Evolutionary conservation across 2,329 filamentous ascomycete genomes (phyloP).

Genomic region (Waltergamsia citrina): DNA sequence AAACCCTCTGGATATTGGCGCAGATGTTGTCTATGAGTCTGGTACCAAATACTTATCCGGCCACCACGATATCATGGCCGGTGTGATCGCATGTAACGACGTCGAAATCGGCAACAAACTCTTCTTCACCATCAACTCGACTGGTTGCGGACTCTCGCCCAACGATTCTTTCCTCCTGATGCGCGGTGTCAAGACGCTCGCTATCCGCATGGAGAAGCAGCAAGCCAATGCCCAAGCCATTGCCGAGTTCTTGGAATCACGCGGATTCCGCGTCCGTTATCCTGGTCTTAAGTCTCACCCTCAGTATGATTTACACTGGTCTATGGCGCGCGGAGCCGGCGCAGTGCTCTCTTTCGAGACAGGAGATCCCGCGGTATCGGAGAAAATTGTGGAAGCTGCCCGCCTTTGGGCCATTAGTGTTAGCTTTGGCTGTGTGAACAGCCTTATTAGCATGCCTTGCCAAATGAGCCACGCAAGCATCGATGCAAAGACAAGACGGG

Average conservation of each 20-base stretch:
- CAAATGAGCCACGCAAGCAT: slow-evolving; percentile 99
- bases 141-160: slow-evolving; percentile 85
- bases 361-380: slow-evolving; percentile 71
- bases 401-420: slow-evolving; percentile 92
- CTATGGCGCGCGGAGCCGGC: slow-evolving; percentile 86
- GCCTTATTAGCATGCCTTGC: slow-evolving; percentile 97
- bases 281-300: slow-evolving; percentile 91
- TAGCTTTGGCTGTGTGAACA: slow-evolving; percentile 97
- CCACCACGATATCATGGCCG: slow-evolving; percentile 98
- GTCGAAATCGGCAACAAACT: slow-evolving; percentile 73
- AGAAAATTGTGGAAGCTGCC: slow-evolving; percentile 89
- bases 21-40: slow-evolving; percentile 94
- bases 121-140: slow-evolving; percentile 95
- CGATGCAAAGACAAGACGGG: slow-evolving; percentile 82
- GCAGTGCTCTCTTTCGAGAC: slow-evolving; percentile 96
- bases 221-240: slow-evolving; percentile 86
- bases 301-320: slow-evolving; percentile 93
- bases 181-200: slow-evolving; percentile 90
- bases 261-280: slow-evolving; percentile 91
- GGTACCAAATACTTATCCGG: slow-evolving; percentile 97
- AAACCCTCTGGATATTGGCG: slow-evolving; percentile 89
- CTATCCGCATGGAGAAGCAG: slow-evolving; percentile 98
- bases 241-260: slow-evolving; percentile 81
- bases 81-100: slow-evolving; percentile 88
- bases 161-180: slow-evolving; percentile 96